Conservation (phyloP, 257 asterid genomes). For the Osmanthus fragrans region DNA sequence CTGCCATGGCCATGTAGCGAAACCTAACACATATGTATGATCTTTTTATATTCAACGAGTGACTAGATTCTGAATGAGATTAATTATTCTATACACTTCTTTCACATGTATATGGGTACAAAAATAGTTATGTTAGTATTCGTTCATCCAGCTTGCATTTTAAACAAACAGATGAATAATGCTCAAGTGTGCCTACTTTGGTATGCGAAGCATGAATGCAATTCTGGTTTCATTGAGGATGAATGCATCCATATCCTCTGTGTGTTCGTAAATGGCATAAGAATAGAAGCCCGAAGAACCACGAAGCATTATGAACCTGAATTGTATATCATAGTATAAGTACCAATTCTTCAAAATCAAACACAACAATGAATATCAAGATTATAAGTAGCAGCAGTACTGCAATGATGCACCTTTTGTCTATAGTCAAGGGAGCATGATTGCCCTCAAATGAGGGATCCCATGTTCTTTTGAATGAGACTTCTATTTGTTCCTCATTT, state of each 20-base stretch:
- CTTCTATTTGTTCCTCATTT: conserved; percentile 68
- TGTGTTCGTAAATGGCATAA: conserved; percentile 51
- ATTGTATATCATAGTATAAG: neutral
- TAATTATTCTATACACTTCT: no score
- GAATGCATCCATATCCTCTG: conserved; percentile 51
- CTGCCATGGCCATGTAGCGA: conserved; percentile 78
- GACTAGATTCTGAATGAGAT: neutral
- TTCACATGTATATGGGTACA: neutral
- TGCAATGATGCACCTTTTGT: conserved; percentile 47
- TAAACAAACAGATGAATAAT: neutral
- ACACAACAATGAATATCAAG: neutral
- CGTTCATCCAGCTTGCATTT: neutral
- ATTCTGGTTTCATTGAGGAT: conserved; percentile 52
- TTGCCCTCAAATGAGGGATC: conserved; percentile 37
- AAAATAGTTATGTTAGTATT: neutral
- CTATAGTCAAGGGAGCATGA: conserved; percentile 43
- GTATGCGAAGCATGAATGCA: conserved; percentile 53
- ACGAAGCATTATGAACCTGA: conserved; percentile 46
- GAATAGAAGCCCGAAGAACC: conserved; percentile 59
- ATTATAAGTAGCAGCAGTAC: neutral
- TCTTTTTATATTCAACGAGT: neutral
- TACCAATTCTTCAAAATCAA: neutral
- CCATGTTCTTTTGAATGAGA: conserved; percentile 80
- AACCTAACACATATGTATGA: conserved; percentile 42
- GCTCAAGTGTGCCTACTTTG: conserved; percentile 32